Evolutionary conservation across 139 green algal genomes (phyloP), one percentile per base, ranked within the genome.

Genomic region (Yamagishiella unicocca): DNA sequence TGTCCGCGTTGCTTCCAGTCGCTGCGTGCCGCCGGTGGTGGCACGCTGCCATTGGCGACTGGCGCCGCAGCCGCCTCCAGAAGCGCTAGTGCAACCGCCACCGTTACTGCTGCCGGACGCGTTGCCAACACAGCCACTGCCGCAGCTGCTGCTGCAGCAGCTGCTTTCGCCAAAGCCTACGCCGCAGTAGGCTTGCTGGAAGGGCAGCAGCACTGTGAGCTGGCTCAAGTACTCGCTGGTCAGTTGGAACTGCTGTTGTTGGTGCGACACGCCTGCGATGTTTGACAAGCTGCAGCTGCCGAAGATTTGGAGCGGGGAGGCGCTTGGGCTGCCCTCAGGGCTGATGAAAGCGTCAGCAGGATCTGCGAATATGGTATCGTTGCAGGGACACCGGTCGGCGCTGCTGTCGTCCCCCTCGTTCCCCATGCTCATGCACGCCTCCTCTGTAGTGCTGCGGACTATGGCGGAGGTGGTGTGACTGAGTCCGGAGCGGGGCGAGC

Each of bases 311-410:
- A 82, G 74, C n/a, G 46, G 46, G 2, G 72, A 64, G 8, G 70
- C 42, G 72, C 45, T 62, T 8, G 75, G 75, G 50, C 76, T 83
- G 54, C 35, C 76, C 27, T 83, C 76, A 1, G 76, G 76, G 54
- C 53, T 72, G 10, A 83, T 37, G 22, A 83, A 43, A 4, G 55
- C 78, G 0, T 84, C 78, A 7, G 8, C 10, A 2, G 55, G 78
- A 29, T 84, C 58, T 8, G 55, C 19, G 12, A 84, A 84, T 8
- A 84, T 84, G 8, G 78, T 84, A 58, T 84, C 78, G 27, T 84
- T 84, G 78, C 78, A 84, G 37, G 78, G 78, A 38, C 78, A 84
- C 27, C 58, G 38, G 19, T 42, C 55, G 2, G 37, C 9, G 19
- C 27, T 27, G 54, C 4, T 31, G 14, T 74, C 42, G 0, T 71